Base-by-base conservation (phyloP, 768 basidiomycete genomes). In the Symmetrospora coprosmae region DNA sequence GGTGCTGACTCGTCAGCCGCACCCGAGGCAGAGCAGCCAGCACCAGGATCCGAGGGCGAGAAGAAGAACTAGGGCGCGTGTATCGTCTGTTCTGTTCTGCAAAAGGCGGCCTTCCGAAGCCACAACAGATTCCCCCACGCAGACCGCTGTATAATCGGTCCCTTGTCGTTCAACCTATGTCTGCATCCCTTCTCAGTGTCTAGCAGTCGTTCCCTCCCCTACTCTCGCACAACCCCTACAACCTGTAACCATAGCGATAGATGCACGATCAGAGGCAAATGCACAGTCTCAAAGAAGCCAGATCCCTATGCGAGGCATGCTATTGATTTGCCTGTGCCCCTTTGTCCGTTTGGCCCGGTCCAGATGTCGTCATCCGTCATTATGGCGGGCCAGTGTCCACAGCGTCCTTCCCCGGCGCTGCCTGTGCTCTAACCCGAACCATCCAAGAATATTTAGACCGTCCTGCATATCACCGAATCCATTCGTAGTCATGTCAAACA, bases 1-100 rank as follows among this genome's bases (percentile, higher is more conserved):
- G 43, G 27, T 11, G 37, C 19, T 25, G 19, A 46, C 19, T n/a
- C 21, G 13, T 19, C 30, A 8, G 50, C 52, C 43, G 74, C 79
- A 78, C 65, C 75, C 72, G 37, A 71, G 79, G 19, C 75, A 79
- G 21, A 65, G 67, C 58, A 55, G 28, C 78, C 76, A 61, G 75
- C 72, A 48, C 69, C 72, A 1, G 56, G 72, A 6, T 46, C 71
- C 56, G 71, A 79, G 65, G 62, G 50, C 16, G 83, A 88, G 77
- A 87, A 88, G 84, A 87, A 87, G 76, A 84, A 89, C 70, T 87
- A 82, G 79, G 64, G 61, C 39, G 16, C 49, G 34, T 49, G 5
- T 58, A 52, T 56, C 31, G 27, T 46, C 27, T 39, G 38, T 13
- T 58, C 30, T 28, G 43, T 51, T 6, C 55, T 39, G n/a, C 16